Evolutionary conservation across 1,284 basidiomycete genomes (phyloP), one percentile per base, ranked within the genome.

Genomic region (Agaricales sp.): DNA sequence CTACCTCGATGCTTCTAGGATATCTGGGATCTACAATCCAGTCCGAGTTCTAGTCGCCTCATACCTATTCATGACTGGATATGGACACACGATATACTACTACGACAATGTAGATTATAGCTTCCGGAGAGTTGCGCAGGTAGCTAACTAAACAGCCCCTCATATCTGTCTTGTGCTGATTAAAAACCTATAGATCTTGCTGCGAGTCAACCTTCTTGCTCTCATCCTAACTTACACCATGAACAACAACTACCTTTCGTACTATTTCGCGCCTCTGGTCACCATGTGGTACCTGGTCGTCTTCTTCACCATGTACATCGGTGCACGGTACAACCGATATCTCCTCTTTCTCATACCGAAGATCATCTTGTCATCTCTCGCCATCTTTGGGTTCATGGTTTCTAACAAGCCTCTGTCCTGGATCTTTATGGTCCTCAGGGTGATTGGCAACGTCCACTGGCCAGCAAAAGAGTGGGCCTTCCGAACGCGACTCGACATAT

Each of bases 1-100:
- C 66, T 92, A 92, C 63, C 68, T 86, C 47, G 87, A 87, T 21
- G 92, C 85, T 16, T 92, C 89, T 30, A 88, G 88, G 63, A 75
- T 92, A 51, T 86, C 87, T 11, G 88, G 88, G 18, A 91, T 94
- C 52, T 94, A 93, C 67, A 93, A 93, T 61, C 85, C 87, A 16
- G 82, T 93, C 47, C 80, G 91, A 38, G 84, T 90, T 8, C 71
- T 93, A 37, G 92, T 94, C 19, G 89, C 92, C 16, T 75, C 87
- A 1, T 95, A 94, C 64, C 73, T 95, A 16, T 92, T 82, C 59
- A 82, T 84, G 79, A 81, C 80, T 12, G 84, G 84, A 37, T 87
- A 85, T 60, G 84, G 84, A 12, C 83, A 86, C 57, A 79, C 78
- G 2, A 79, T 70, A 14, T 88, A 84, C 64, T 91, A 92, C 66